These are phyloP conservation scores for Cymbopogon flexuosus DNA, from an alignment of 202 grass and related monocot species.

Conservation along the genomic window DNA sequence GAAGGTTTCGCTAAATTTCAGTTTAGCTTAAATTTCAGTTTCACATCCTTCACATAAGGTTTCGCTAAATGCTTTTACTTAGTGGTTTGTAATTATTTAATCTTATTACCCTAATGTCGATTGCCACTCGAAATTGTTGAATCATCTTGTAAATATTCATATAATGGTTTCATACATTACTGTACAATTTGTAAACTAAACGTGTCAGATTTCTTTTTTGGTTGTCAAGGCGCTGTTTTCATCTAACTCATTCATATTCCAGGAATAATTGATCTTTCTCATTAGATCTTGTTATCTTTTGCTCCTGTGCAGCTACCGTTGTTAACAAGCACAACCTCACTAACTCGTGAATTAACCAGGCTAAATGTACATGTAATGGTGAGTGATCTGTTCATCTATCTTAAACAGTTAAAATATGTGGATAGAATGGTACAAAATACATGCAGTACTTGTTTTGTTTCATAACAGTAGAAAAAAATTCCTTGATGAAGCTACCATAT, in stretches of 20 bases:
- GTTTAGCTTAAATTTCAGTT: slow-evolving; percentile 9
- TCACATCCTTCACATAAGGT: background rate
- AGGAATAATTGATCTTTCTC: background rate
- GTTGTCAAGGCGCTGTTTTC: background rate
- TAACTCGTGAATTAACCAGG: slow-evolving; percentile 48
- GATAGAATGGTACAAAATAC: slow-evolving; percentile 4
- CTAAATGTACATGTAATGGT: slow-evolving; percentile 40
- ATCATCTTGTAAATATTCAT: slow-evolving; percentile 11
- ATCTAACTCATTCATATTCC: background rate
- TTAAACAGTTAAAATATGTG: slow-evolving; percentile 1
- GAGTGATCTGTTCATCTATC: slow-evolving; percentile 4
- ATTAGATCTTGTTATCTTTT: slow-evolving; percentile 22
- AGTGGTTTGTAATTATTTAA: background rate
- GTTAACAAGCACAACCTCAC: slow-evolving; percentile 39
- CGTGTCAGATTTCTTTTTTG: background rate
- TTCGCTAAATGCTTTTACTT: background rate
- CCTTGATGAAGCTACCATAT: background rate
- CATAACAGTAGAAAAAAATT: slow-evolving; percentile 5
- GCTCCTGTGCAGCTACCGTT: slow-evolving; percentile 45
- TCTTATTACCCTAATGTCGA: background rate
- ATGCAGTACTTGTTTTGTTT: background rate
- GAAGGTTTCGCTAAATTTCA: too few relatives aligned
- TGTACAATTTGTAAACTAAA: background rate
- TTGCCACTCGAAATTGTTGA: slow-evolving; percentile 9
- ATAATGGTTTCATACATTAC: background rate